These are phyloP conservation scores for Balamuthia mandrillaris DNA, from an alignment of 208 protist genomes.

Conservation along the genomic window DNA sequence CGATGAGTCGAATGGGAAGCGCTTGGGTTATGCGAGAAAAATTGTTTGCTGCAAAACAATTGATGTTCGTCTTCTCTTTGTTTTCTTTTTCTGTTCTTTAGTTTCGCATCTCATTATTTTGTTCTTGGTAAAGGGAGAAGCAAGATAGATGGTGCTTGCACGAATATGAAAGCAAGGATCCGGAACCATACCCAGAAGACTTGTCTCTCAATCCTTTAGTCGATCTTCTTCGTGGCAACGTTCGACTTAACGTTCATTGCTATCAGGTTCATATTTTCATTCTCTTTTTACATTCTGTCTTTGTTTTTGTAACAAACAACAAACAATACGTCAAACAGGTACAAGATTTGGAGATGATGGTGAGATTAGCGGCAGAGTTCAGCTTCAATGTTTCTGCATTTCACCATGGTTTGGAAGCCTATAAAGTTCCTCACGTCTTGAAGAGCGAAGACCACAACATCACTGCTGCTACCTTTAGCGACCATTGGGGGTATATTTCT, in stretches of 20 bases:
- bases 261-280: conserved; percentile 42
- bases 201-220: conserved; percentile 33
- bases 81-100: too few species aligned
- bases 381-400: conserved; percentile 48
- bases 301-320: too few species aligned
- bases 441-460: conserved; percentile 39
- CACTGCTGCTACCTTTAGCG: conserved; percentile 42
- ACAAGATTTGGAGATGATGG: conserved; percentile 53
- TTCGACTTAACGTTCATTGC: conserved; percentile 51
- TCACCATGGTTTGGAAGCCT: conserved; percentile 58
- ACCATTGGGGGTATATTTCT: conserved; percentile 54
- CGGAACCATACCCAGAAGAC: conserved; percentile 22
- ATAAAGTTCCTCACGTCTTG: conserved; percentile 47
- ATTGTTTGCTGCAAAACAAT: conserved; percentile 19
- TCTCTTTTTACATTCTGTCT: not conserved
- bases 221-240: not conserved
- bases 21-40: not conserved
- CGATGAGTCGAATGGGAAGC: conserved; percentile 37
- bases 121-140: not conserved
- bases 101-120: too few species aligned
- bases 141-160: conserved; percentile 7
- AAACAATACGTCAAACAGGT: not conserved
- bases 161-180: not conserved
- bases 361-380: conserved; percentile 46
- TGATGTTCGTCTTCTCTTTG: not conserved